Evolutionary conservation across 495 filamentous ascomycete species (phyloP), one percentile per base, ranked within the genome.

Genomic region (Podospora australis): DNA sequence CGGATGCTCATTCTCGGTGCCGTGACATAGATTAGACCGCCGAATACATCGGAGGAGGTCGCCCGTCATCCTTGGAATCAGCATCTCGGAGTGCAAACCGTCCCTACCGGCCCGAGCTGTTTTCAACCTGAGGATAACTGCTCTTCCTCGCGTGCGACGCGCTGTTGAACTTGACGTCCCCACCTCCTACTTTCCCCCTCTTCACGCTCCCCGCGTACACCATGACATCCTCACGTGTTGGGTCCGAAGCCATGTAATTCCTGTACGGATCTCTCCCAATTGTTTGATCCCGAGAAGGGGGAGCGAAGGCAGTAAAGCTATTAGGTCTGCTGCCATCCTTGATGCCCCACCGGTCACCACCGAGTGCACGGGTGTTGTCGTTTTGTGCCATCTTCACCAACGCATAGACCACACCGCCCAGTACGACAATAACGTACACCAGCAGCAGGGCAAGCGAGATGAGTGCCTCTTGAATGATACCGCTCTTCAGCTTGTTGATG

Each of bases 361-460:
- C 73, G 57, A 81, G 77, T 17, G 59, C 79, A 13, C 74, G 67
- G 6, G 70, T 74, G 47, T 77, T 78, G 49, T 78, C 74, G 17
- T 66, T 64, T 4, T 63, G 65, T 35, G 63, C 60, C 59, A 77
- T 68, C 6, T 73, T 68, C 34, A 77, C 68, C 44, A 84, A 55
- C 7, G 84, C 82, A 41, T 87, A 80, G 42, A 78, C 58, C 44
- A 90, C 53, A 41, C 87, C 92, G 43, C 86, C 76, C 20, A 96
- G 72, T 2, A 84, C 72, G 40, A 95, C 73, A 39, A 95, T 49
- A 36, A 95, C 52, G 79, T 88, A 98, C 2, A 90, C 62, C 0
- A 81, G 64, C 2, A 96, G 64, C 21, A 98, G 64, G 38, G 66
- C 77, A 0, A 75, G 69, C 5, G 89, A 82, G 55, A 97, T 88